Conservation (phyloP, 805 yeast genomes). For the Zygosaccharomyces lentus region DNA sequence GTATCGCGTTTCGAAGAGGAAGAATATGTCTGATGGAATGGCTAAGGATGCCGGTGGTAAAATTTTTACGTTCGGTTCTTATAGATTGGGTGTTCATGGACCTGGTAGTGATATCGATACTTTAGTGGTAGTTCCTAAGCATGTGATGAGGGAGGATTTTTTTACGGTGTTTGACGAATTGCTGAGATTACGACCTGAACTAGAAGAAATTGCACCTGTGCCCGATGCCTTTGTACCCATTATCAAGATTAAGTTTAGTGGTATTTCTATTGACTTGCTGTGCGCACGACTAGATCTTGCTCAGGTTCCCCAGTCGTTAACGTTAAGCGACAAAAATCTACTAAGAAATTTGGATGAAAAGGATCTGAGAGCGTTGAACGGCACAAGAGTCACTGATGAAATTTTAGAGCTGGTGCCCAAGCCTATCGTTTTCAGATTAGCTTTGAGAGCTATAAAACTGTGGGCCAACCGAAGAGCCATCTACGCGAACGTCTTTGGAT, state of each 20-base stretch:
- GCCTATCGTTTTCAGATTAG: slow-evolving; percentile 87
- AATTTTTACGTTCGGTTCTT: slow-evolving; percentile 93
- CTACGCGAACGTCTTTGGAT: slow-evolving; percentile 92
- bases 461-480: slow-evolving; percentile 97
- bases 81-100: slow-evolving; percentile 91
- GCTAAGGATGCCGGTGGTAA: slow-evolving; percentile 97
- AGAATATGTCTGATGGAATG: slow-evolving; percentile 97
- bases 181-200: slow-evolving; percentile 66
- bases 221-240: slow-evolving; percentile 99
- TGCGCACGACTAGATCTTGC: slow-evolving; percentile 81
- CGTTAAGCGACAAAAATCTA: slow-evolving; percentile 78
- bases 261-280: slow-evolving; percentile 89
- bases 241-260: slow-evolving; percentile 80
- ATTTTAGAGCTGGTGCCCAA: slow-evolving; percentile 86
- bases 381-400: slow-evolving; percentile 96
- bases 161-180: slow-evolving; percentile 74
- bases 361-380: slow-evolving; percentile 85
- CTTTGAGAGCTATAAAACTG: slow-evolving; percentile 84
- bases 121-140: slow-evolving; percentile 93
- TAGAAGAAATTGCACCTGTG: slow-evolving; percentile 88
- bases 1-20: slow-evolving; percentile 67
- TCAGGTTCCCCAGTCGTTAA: slow-evolving; percentile 70
- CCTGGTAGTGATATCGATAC: slow-evolving; percentile 99
- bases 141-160: slow-evolving; percentile 85
- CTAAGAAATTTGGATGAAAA: slow-evolving; percentile 85